Conservation (phyloP, 805 yeast genomes). For the Zygotorulaspora danielsina region DNA sequence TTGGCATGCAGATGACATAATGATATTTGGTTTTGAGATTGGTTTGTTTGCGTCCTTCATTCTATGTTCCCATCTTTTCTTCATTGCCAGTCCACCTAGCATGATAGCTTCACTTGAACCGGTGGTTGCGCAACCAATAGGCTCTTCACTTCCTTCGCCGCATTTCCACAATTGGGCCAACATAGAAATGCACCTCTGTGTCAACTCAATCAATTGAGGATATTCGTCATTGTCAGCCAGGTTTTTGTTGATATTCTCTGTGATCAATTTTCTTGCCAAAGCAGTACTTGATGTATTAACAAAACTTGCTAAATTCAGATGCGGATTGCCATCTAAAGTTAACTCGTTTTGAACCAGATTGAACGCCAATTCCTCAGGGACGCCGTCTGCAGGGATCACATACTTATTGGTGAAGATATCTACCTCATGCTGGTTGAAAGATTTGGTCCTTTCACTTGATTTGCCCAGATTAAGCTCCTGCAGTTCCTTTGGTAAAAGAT, state of each 20-base stretch:
- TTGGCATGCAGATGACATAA: slow-evolving; percentile 91
- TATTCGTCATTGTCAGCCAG: slow-evolving; percentile 92
- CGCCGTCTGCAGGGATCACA: slow-evolving; percentile 55
- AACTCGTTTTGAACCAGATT: slow-evolving; percentile 67
- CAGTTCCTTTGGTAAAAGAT: slow-evolving; percentile 17
- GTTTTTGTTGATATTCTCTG: slow-evolving; percentile 77
- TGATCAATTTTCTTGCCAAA: slow-evolving; percentile 49
- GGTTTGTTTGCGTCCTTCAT: slow-evolving; percentile 58
- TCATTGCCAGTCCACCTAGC: slow-evolving; percentile 91
- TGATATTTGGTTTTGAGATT: slow-evolving; percentile 66
- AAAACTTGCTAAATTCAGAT: slow-evolving; percentile 80
- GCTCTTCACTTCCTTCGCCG: slow-evolving; percentile 25
- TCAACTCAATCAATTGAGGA: slow-evolving; percentile 76
- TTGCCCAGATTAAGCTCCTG: slow-evolving; percentile 11
- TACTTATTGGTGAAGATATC: slow-evolving; percentile 42
- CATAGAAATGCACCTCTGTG: slow-evolving; percentile 77
- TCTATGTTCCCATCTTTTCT: slow-evolving; percentile 77
- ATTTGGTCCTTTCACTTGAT: background rate
- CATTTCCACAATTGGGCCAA: slow-evolving; percentile 80
- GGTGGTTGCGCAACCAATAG: slow-evolving; percentile 87
- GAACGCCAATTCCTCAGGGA: slow-evolving; percentile 50
- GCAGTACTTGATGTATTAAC: slow-evolving; percentile 70
- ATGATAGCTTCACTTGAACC: slow-evolving; percentile 93
- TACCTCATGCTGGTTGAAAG: slow-evolving; percentile 1
- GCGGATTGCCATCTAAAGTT: slow-evolving; percentile 78